phyloP scores from a whole-genome alignment of 2,329 filamentous ascomycete species.

The Ophiostoma australiae region DNA sequence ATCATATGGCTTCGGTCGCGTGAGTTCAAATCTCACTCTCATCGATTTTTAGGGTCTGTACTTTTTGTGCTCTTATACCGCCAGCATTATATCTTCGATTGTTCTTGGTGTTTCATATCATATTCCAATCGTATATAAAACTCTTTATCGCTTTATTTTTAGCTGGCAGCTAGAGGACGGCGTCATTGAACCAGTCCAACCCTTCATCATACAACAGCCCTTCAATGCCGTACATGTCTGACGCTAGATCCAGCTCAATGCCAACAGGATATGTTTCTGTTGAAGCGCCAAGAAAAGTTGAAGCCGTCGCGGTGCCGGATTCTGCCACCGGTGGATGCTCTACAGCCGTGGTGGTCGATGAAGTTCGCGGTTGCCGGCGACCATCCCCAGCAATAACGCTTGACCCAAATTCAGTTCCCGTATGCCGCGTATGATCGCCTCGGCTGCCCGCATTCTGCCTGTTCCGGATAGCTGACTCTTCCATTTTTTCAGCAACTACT shows the following conservation, averaged over 20 bases:
- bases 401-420: too few species aligned
- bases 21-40: conserved; percentile 10
- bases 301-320: neutral
- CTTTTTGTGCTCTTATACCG: neutral
- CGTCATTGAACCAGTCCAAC: conserved; percentile 11
- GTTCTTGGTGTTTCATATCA: too few species aligned
- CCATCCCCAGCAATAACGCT: too few species aligned
- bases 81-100: too few species aligned
- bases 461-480: conserved; percentile 14
- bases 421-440: neutral
- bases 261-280: neutral
- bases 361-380: neutral
- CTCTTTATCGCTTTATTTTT: neutral
- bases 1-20: conserved; percentile 11
- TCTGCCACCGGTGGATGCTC: neutral
- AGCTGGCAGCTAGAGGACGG: neutral
- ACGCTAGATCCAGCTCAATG: conserved; percentile 22
- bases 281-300: neutral
- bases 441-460: neutral
- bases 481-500: conserved; percentile 31
- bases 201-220: conserved; percentile 20
- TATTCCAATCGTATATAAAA: too few species aligned
- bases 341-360: neutral
- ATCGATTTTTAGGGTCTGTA: neutral
- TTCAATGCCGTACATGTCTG: conserved; percentile 22